Evolutionary conservation across 345 rosid genomes (phyloP).

Genomic region (Leavenworthia alabamica): DNA sequence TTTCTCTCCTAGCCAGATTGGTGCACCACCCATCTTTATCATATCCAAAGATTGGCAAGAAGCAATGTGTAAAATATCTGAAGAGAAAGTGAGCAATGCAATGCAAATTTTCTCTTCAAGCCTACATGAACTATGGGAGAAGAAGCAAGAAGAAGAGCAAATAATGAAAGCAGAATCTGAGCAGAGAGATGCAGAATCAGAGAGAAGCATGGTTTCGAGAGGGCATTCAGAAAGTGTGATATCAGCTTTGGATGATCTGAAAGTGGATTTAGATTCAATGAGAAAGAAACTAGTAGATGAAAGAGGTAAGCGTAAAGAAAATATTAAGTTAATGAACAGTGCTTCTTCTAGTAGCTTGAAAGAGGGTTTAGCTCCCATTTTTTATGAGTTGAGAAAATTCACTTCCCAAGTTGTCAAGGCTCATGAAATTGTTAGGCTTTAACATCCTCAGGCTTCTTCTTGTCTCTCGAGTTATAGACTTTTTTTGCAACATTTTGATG

Average conservation of each 20-base stretch:
- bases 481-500: constrained; percentile 6
- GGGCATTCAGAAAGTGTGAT: constrained; percentile 53
- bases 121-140: constrained; percentile 72
- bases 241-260: constrained; percentile 72
- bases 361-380: constrained; percentile 76
- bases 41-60: constrained; percentile 91
- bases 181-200: constrained; percentile 22
- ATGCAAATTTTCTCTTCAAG: constrained; percentile 62
- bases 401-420: constrained; percentile 63
- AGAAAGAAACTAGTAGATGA: constrained; percentile 66
- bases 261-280: constrained; percentile 84
- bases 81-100: constrained; percentile 51
- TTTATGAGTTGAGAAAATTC: constrained; percentile 66
- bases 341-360: constrained; percentile 70
- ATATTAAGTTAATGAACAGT: constrained; percentile 49
- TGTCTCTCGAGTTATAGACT: constrained; percentile 3
- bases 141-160: constrained; percentile 78
- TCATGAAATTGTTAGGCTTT: constrained; percentile 64
- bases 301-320: constrained; percentile 62
- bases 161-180: constrained; percentile 56
- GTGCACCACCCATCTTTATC: constrained; percentile 74
- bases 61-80: constrained; percentile 62
- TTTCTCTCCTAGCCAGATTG: constrained; percentile 75
- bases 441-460: constrained; percentile 21
- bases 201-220: constrained; percentile 49